Percentiles rank a stretch among this genome's conserved stretches.
These are phyloP conservation scores for Capsicum chinense DNA, from an alignment of 257 asterid genomes.

Conservation along the genomic window DNA sequence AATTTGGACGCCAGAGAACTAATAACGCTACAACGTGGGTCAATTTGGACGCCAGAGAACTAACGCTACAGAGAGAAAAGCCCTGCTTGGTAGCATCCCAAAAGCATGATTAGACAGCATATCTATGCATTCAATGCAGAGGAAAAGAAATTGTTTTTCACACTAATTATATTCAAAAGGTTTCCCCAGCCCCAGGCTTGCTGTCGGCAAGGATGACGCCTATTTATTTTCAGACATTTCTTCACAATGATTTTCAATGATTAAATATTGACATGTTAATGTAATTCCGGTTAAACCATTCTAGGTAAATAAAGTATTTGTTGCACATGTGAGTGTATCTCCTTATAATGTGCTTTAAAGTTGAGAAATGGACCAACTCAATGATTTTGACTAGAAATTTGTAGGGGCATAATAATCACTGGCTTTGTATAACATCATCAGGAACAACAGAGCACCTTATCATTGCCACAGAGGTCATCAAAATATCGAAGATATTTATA, in stretches of 20 bases:
- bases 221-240: neutral
- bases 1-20: neutral
- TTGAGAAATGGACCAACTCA: neutral
- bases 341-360: neutral
- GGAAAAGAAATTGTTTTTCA: neutral
- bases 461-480: constrained; percentile 19
- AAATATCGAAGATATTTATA: neutral
- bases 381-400: neutral
- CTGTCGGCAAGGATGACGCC: neutral
- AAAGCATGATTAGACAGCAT: neutral
- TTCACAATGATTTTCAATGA: neutral
- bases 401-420: neutral
- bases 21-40: neutral
- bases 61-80: neutral
- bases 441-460: neutral
- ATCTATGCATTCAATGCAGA: constrained; percentile 18
- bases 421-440: constrained; percentile 17
- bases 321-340: neutral
- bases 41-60: neutral
- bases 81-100: neutral
- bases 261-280: neutral
- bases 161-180: neutral
- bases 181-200: neutral
- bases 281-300: neutral
- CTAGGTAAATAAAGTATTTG: neutral